Conservation (phyloP, 768 basidiomycete genomes). For the Polyporus arcularius region DNA sequence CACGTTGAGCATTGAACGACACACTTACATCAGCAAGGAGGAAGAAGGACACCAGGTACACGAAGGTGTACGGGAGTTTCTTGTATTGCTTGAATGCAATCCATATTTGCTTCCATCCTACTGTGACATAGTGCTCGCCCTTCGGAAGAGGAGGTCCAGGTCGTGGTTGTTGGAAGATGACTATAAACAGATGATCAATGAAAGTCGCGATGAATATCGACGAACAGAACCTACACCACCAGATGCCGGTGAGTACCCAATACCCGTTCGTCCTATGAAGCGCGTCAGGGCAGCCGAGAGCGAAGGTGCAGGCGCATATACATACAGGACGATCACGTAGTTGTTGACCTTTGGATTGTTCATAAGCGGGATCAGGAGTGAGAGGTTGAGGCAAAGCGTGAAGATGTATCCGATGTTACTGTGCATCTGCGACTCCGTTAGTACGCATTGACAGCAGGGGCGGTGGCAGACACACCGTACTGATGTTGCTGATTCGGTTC, state of each 20-base stretch:
- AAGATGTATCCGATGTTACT: constrained; percentile 76
- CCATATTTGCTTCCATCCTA: constrained; percentile 93
- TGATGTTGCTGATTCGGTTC: constrained; percentile 84
- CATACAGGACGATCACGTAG: constrained; percentile 71
- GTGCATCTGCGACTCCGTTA: constrained; percentile 45
- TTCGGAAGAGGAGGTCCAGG: constrained; percentile 79
- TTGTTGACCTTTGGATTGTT: constrained; percentile 68
- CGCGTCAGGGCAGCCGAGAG: not conserved
- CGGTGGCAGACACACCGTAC: constrained; percentile 51
- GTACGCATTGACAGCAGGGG: not conserved
- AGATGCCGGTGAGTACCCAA: constrained; percentile 79
- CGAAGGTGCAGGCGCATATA: not conserved
- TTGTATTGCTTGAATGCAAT: constrained; percentile 72
- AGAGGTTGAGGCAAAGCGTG: constrained; percentile 65
- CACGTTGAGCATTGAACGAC: not conserved
- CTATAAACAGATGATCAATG: constrained; percentile 34
- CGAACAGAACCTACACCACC: constrained; percentile 70
- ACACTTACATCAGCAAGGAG: constrained; percentile 70
- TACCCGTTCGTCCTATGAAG: constrained; percentile 61
- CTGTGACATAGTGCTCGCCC: constrained; percentile 73
- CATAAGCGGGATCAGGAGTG: constrained; percentile 64
- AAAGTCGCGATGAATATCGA: not conserved
- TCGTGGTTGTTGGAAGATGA: constrained; percentile 83
- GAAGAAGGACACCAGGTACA: constrained; percentile 76
- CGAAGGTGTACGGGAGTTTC: constrained; percentile 78